Conservation (phyloP, 495 filamentous ascomycete genomes). For the Hyphodiscus hymeniophilus region DNA sequence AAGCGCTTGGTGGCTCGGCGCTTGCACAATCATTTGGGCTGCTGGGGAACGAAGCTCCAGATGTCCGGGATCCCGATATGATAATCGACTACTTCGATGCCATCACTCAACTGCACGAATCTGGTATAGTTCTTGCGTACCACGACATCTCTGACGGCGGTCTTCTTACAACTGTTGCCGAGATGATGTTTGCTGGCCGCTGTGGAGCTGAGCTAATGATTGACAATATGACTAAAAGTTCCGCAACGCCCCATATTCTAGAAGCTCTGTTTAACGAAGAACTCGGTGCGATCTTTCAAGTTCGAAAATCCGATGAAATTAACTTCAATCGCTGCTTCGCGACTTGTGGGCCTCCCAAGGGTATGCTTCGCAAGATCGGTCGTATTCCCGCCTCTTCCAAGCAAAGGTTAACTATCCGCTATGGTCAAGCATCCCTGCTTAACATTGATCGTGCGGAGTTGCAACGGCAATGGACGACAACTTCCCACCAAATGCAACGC, state of each 20-base stretch:
- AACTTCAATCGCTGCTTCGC: conserved; percentile 87
- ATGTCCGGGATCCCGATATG: conserved; percentile 71
- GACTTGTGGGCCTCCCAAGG: conserved; percentile 77
- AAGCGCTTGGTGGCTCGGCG: conserved; percentile 83
- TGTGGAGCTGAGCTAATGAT: conserved; percentile 83
- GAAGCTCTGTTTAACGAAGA: conserved; percentile 90
- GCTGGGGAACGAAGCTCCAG: conserved; percentile 74
- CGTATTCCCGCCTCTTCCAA: conserved; percentile 58
- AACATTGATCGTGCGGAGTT: conserved; percentile 60
- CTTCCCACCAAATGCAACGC: conserved; percentile 86
- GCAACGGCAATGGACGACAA: conserved; percentile 82
- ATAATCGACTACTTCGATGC: conserved; percentile 93
- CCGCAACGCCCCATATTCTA: conserved; percentile 53
- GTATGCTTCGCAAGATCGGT: conserved; percentile 76
- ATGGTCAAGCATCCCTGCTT: conserved; percentile 58
- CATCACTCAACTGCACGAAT: conserved; percentile 74
- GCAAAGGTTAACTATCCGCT: conserved; percentile 69
- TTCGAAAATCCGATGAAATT: conserved; percentile 72
- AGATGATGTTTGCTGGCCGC: conserved; percentile 98
- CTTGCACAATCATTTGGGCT: conserved; percentile 88
- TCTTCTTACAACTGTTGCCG: conserved; percentile 80
- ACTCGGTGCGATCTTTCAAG: conserved; percentile 94
- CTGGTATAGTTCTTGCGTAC: conserved; percentile 84
- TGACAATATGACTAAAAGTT: conserved; percentile 54
- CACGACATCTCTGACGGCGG: conserved; percentile 94